Base-by-base conservation (phyloP, 1,139 yeast species). In the Debaryomyces sp. region DNA sequence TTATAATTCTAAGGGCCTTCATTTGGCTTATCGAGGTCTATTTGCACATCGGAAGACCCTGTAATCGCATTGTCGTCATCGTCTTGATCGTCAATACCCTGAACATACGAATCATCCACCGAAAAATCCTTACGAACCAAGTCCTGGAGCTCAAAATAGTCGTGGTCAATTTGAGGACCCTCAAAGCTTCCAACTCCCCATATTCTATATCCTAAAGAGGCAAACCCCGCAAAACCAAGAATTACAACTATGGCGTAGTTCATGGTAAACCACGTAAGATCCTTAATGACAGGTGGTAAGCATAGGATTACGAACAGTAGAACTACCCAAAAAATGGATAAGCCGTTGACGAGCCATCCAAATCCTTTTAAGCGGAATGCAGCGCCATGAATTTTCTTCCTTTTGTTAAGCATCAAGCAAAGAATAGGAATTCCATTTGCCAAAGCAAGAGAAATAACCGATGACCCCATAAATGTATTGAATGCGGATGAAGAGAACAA, bases 391-490 rank as follows among this genome's bases (percentile, higher is more conserved):
- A 89, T 76, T 52, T 85, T 84, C 46, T 73, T 67, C 47, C 96
- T 71, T 45, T 82, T 82, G 56, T 85, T 80, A 27, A 87, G 60
- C 65, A 89, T 64, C 21, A 84, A 78, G 26, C 86, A 75, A 1
- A 85, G 60, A 32, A 89, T 83, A 1, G 96, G 96, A 9, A 89
- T 80, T 2, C 90, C 85, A 56, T 90, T 87, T 1, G 96, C 90
- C 24, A 87, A 75, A 46, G 91, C 85, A 51, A 89, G 71, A 2
- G 92, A 81, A 35, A 89, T 78, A 1, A 89, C 95, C 5, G 95
- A 88, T n/a, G 92, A 86, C 0, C 96, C 95, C 71, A 89, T 81
- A 62, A 89, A 89, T 2, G 96, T 91, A 64, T 86, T 86, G 68
- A 89, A 87, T 1, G 96, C 95, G 5, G 91, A 81, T 3, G 83